These are phyloP conservation scores for Sporothrix brasiliensis DNA, from an alignment of 2,329 filamentous ascomycete species.

Conservation along the genomic window DNA sequence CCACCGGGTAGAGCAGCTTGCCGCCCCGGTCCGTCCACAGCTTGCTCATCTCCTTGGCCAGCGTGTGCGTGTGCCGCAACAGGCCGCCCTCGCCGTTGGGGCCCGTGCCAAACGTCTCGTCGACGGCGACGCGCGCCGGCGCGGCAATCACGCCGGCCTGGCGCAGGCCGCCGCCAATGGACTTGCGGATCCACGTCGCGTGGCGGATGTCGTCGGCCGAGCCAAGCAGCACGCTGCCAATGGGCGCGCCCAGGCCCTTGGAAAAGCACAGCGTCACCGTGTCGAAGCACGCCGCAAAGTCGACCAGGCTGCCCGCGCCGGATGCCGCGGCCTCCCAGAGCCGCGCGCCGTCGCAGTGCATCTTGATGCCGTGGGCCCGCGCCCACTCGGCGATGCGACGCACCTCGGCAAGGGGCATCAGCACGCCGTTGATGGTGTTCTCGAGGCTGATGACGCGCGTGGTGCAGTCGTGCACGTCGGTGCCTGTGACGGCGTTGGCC, in stretches of 20 bases:
- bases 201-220: conserved; percentile 61
- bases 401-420: conserved; percentile 75
- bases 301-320: conserved; percentile 48
- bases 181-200: conserved; percentile 76
- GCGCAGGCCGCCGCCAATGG: conserved; percentile 75
- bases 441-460: conserved; percentile 82
- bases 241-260: conserved; percentile 57
- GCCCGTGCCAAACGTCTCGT: conserved; percentile 72
- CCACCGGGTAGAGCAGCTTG: conserved; percentile 66
- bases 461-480: conserved; percentile 77
- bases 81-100: conserved; percentile 63
- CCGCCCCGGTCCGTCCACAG: conserved; percentile 73
- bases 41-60: conserved; percentile 61
- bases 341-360: conserved; percentile 57
- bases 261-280: conserved; percentile 63
- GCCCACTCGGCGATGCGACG: conserved; percentile 72
- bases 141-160: conserved; percentile 77
- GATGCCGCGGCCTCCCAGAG: conserved; percentile 56
- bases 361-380: conserved; percentile 49
- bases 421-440: conserved; percentile 78
- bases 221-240: conserved; percentile 54
- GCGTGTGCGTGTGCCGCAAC: conserved; percentile 62
- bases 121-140: conserved; percentile 73
- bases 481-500: conserved; percentile 63
- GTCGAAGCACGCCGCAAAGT: conserved; percentile 53